Base-by-base conservation (phyloP, 1,284 basidiomycete genomes). In the Cutaneotrichosporon curvatum region DNA sequence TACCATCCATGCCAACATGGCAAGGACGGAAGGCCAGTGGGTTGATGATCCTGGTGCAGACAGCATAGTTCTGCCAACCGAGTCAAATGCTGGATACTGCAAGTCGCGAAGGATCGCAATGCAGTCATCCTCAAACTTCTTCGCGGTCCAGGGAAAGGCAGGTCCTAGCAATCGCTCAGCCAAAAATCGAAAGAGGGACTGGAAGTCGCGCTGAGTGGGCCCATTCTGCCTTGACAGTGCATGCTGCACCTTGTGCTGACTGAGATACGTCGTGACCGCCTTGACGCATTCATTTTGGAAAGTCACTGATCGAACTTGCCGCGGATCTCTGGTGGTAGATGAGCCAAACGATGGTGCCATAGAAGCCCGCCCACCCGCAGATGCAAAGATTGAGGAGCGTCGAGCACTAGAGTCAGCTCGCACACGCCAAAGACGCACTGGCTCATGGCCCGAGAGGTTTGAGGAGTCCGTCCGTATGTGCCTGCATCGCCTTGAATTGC, bases 1-100 rank as follows among this genome's bases (percentile, higher is more conserved):
- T 1, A 84, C 83, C 14, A 94, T 73, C 90, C 89, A 94, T 66
- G 88, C 84, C 38, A 94, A 64, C 62, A 87, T 84, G 18, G 84
- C 88, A 15, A 91, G 73, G 15, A 91, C 66, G 14, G 78, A 73
- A 0, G 86, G 85, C 90, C 88, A 92, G 15, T 83, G 81, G 66
- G 86, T 84, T 73, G 84, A 82, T 49, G 82, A 84, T 0, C 85
- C 87, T 0, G 87, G 85, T 2, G 87, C 83, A 4, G 81, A 81
- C n/a, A 94, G 70, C 76, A 84, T 86, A 50, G 85, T 89, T 43
- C 81, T 80, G 56, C 87, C 84, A 7, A 91, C 76, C 44, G 79
- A 75, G 41, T 82, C 77, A 7, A 81, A 75, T 48, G 80, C 84
- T 0, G 88, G 87, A 67, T 92, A 94, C 52, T 77, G 76, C 43